These are phyloP conservation scores for Venustampulla echinocandica DNA, from an alignment of 495 filamentous ascomycete genomes.

Conservation along the genomic window DNA sequence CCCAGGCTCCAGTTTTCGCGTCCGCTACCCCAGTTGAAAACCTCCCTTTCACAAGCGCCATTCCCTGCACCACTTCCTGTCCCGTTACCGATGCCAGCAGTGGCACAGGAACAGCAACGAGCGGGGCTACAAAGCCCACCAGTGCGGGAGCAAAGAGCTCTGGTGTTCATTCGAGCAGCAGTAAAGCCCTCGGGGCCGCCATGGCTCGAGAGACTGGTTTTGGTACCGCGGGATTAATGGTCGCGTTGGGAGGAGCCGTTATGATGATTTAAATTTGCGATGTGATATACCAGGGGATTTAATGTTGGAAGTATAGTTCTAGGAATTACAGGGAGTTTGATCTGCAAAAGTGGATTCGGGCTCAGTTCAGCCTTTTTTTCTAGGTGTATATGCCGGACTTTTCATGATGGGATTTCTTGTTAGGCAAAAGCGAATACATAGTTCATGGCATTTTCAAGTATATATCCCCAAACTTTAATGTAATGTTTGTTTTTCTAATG, in stretches of 20 bases:
- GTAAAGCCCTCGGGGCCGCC: slow-evolving; percentile 6
- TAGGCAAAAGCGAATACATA: no score
- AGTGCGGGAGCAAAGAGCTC: not conserved
- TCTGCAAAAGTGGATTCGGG: no score
- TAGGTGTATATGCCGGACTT: no score
- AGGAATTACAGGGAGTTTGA: no score
- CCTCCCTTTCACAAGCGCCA: slow-evolving; percentile 14
- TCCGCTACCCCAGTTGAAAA: slow-evolving; percentile 9
- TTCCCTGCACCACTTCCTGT: slow-evolving; percentile 28
- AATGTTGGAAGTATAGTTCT: not conserved
- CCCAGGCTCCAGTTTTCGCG: slow-evolving; percentile 16
- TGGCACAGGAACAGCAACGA: not conserved
- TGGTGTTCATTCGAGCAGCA: slow-evolving; percentile 8
- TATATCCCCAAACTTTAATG: no score
- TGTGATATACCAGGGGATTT: not conserved
- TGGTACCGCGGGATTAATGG: slow-evolving; percentile 14
- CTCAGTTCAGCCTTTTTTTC: no score
- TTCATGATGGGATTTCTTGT: no score
- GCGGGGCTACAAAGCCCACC: slow-evolving; percentile 3
- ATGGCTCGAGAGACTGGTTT: slow-evolving; percentile 19
- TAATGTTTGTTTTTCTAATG: no score
- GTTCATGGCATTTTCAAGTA: no score
- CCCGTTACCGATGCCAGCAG: slow-evolving; percentile 10
- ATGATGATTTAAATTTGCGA: slow-evolving; percentile 15
- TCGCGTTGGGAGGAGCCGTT: slow-evolving; percentile 16